Evolutionary conservation across 2,329 filamentous ascomycete genomes (phyloP), one percentile per base, ranked within the genome.

Genomic region (Anthostomella pinea): DNA sequence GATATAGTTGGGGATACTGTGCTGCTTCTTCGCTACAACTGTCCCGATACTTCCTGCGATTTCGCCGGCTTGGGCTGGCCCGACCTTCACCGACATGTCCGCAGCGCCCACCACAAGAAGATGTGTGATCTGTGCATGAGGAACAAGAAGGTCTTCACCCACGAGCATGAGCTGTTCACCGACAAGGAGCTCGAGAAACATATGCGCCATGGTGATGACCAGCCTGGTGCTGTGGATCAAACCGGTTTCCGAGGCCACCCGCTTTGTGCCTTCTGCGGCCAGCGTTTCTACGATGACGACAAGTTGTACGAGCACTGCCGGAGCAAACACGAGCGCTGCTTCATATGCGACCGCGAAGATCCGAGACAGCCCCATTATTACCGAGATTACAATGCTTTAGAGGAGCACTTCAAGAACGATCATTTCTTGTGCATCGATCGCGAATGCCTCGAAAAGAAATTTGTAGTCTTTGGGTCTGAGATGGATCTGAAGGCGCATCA

Each of bases 81-180:
- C 11, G 83, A 88, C 54, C 64, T 90, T 38, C 83, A 89, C 60
- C 73, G 81, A 26, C 85, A 98, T 70, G 91, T 96, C 38, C 85
- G 84, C 57, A 79, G 72, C 34, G 77, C 76, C 39, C 93, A 98
- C 67, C 75, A 83, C 47, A 95, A 91, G 67, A 83, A 86, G 59
- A 62, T 60, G 56, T 62, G 56, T 32, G 58, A 59, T 31, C 33
- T 61, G n/a, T 61, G 58, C 35, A 86, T 90, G 6, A 74, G 89
- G 42, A 90, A 96, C 69, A 98, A 98, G 67, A 96, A 95, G 58
- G 89, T 96, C 21, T 98, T 98, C 54, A 96, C 93, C 1, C 93
- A 98, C 65, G 93, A 98, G 64, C 93, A 98, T 59, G 87, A 94
- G 46, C 74, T 98, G 1, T 97, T 96, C 61, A 84, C 86, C 1